These are phyloP conservation scores for Dictyophora rubrovolvata DNA, from an alignment of 768 basidiomycete species.

Conservation along the genomic window DNA sequence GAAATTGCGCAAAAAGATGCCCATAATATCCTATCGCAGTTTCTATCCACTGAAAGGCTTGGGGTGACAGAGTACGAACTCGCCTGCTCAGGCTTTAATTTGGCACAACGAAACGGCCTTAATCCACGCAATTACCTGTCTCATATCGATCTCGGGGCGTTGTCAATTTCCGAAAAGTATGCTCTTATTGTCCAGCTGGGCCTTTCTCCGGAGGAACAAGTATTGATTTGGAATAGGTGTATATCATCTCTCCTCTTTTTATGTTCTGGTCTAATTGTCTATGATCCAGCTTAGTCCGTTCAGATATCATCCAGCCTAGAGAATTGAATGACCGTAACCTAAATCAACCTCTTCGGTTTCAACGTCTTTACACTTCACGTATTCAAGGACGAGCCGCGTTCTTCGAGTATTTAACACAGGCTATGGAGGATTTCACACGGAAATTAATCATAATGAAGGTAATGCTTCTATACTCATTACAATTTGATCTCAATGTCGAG, in stretches of 20 bases:
- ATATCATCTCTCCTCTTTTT: too few species aligned
- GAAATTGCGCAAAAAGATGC: constrained; percentile 27
- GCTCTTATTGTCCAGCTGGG: constrained; percentile 34
- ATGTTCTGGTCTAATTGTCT: constrained; percentile 21
- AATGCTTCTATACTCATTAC: not conserved
- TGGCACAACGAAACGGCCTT: constrained; percentile 35
- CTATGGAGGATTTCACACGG: constrained; percentile 45
- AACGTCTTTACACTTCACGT: constrained; percentile 50
- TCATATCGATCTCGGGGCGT: constrained; percentile 48
- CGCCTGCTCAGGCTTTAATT: constrained; percentile 37
- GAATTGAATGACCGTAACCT: constrained; percentile 46
- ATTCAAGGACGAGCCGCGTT: constrained; percentile 43
- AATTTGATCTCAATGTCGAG: not conserved
- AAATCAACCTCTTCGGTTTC: constrained; percentile 42
- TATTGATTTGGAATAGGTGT: constrained; percentile 7
- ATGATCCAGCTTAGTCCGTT: constrained; percentile 57
- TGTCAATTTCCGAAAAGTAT: constrained; percentile 44
- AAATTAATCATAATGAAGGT: constrained; percentile 53
- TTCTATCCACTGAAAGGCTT: constrained; percentile 41
- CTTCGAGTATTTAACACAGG: constrained; percentile 50
- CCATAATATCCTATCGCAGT: constrained; percentile 29
- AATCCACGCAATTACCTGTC: constrained; percentile 36
- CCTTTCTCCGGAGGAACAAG: constrained; percentile 31
- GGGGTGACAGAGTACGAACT: constrained; percentile 54
- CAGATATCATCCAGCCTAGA: constrained; percentile 41